Conservation (phyloP, 73 alveolate genomes). For the Urostyla sp. region DNA sequence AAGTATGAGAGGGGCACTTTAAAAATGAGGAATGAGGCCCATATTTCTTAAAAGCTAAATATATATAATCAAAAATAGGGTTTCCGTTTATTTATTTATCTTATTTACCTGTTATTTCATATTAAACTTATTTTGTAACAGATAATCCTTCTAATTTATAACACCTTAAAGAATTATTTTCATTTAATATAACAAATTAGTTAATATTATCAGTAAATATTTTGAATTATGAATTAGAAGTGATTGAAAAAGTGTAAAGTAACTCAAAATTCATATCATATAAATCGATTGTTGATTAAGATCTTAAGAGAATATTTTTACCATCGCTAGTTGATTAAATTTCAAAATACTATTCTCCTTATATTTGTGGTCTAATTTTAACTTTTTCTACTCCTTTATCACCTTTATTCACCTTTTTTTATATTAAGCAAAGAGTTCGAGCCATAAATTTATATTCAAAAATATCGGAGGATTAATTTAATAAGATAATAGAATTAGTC, state of each 20-base stretch:
- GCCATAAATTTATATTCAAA: constrained; percentile 23
- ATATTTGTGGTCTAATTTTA: background rate
- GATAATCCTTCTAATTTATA: background rate
- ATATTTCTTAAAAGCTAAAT: constrained; percentile 2
- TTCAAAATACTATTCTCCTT: background rate
- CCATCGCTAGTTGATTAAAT: constrained; percentile 10
- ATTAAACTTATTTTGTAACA: background rate
- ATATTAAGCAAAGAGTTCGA: background rate
- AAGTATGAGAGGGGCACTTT: constrained; percentile 7
- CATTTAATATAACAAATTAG: background rate
- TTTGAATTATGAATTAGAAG: background rate
- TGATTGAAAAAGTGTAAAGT: background rate
- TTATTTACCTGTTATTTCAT: background rate
- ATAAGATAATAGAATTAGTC: background rate
- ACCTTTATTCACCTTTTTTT: constrained; percentile 14
- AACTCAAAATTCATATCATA: constrained; percentile 3
- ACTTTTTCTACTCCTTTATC: constrained; percentile 24
- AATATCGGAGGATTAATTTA: background rate
- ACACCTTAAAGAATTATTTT: background rate
- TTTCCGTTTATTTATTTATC: constrained; percentile 4
- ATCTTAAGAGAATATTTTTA: background rate
- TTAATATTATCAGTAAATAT: constrained; percentile 1
- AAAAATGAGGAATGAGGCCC: constrained; percentile 49
- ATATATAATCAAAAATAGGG: constrained; percentile 26
- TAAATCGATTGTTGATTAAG: background rate